These are phyloP conservation scores for Acacia confusa DNA, from an alignment of 306 rosid species.

Conservation along the genomic window DNA sequence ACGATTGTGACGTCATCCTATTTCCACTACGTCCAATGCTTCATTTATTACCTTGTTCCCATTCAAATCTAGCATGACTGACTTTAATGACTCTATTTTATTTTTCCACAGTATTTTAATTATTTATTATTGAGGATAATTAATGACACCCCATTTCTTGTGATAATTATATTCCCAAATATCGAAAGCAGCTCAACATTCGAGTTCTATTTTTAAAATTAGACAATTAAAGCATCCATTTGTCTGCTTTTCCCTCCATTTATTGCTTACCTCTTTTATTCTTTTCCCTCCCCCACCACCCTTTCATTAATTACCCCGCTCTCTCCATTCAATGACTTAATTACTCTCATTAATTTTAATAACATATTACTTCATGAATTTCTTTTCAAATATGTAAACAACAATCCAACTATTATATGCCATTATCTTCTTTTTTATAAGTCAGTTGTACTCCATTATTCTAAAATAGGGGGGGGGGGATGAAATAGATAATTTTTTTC, in stretches of 20 bases:
- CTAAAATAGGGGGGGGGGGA: too few relatives aligned
- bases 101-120: background rate
- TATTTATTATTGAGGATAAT: background rate
- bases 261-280: conserved; percentile 57
- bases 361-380: too few relatives aligned
- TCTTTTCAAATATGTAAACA: too few relatives aligned
- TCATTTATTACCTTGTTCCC: conserved; percentile 46
- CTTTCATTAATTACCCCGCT: background rate
- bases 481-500: too few relatives aligned
- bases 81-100: background rate
- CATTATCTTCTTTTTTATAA: too few relatives aligned
- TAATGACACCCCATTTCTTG: conserved; percentile 8
- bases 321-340: background rate
- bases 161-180: conserved; percentile 32
- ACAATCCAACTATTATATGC: too few relatives aligned
- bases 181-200: conserved; percentile 10
- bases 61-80: conserved; percentile 11
- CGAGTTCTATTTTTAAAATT: conserved; percentile 21
- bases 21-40: conserved; percentile 33
- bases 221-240: conserved; percentile 32
- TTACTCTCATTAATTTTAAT: background rate
- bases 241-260: conserved; percentile 52
- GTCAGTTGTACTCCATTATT: too few relatives aligned
- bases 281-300: too few relatives aligned
- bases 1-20: conserved; percentile 45